Conservation (phyloP, 176 grass and related monocot species). For the Alopecurus myosuroides region DNA sequence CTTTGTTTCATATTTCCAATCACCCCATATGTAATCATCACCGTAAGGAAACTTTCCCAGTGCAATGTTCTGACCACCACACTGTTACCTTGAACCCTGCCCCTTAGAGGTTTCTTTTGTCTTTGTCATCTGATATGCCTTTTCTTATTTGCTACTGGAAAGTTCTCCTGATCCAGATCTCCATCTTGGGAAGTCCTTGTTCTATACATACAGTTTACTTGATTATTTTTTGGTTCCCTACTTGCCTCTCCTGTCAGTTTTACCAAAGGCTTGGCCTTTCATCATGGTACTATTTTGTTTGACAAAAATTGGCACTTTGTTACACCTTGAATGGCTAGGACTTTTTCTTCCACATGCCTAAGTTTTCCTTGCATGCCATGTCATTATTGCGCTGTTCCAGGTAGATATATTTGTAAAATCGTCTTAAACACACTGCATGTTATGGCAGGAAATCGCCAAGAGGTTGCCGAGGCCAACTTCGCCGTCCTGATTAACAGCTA, state of each 20-base stretch:
- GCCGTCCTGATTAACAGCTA: constrained; percentile 6
- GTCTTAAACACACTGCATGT: neutral
- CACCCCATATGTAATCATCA: neutral
- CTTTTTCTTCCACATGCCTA: neutral
- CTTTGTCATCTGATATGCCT: neutral
- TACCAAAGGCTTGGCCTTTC: neutral
- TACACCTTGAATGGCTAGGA: neutral
- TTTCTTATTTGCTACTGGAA: neutral
- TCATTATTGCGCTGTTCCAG: neutral
- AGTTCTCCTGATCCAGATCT: neutral
- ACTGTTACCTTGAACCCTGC: neutral
- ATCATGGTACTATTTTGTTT: neutral
- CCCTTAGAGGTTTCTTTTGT: neutral
- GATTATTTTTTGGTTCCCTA: no score
- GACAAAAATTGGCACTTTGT: neutral
- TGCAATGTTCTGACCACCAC: neutral
- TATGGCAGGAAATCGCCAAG: constrained; percentile 34
- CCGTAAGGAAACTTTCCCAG: neutral
- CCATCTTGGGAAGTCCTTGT: neutral
- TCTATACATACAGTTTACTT: no score
- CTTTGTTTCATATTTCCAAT: neutral
- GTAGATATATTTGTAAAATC: neutral
- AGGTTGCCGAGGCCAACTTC: constrained; percentile 28
- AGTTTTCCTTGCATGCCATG: neutral
- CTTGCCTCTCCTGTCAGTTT: no score